A percentile compares a stretch with the other conserved stretches of the same genome.
Evolutionary conservation across 805 yeast genomes (phyloP).

Genomic region (Candida silvicultrix): DNA sequence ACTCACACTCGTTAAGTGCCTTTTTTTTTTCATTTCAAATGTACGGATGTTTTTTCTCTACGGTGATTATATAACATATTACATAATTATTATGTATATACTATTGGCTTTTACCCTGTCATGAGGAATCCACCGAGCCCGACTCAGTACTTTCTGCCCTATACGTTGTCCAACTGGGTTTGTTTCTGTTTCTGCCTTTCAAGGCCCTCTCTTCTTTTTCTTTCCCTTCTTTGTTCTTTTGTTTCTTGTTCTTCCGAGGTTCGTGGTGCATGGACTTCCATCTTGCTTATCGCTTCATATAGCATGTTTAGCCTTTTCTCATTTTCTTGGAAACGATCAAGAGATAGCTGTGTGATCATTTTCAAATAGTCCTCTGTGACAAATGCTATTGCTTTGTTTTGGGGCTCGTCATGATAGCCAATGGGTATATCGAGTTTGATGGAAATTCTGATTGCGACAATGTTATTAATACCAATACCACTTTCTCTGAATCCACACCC

Average conservation of each 20-base stretch:
- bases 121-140: too few relatives aligned
- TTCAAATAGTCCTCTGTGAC: constrained; percentile 48
- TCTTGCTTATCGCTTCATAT: constrained; percentile 32
- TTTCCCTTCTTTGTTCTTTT: constrained; percentile 48
- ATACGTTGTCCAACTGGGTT: too few relatives aligned
- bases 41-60: too few relatives aligned
- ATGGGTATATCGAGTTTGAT: constrained; percentile 74
- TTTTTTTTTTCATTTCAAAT: too few relatives aligned
- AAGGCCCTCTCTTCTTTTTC: constrained; percentile 45
- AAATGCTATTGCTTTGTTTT: constrained; percentile 29
- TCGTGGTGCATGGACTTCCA: constrained; percentile 13
- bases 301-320: constrained; percentile 46
- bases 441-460: constrained; percentile 74
- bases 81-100: too few relatives aligned
- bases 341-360: constrained; percentile 46
- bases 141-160: too few relatives aligned
- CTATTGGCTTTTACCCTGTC: too few relatives aligned
- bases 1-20: too few relatives aligned
- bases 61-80: too few relatives aligned
- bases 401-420: constrained; percentile 40
- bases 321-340: constrained; percentile 64
- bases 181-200: constrained; percentile 19
- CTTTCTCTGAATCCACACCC: constrained; percentile 82
- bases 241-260: constrained; percentile 30
- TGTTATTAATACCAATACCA: constrained; percentile 74